A percentile compares a stretch with the other conserved stretches of the same genome.
Conservation (phyloP, 129 eudicot genomes). For the Escallonia rubra region DNA sequence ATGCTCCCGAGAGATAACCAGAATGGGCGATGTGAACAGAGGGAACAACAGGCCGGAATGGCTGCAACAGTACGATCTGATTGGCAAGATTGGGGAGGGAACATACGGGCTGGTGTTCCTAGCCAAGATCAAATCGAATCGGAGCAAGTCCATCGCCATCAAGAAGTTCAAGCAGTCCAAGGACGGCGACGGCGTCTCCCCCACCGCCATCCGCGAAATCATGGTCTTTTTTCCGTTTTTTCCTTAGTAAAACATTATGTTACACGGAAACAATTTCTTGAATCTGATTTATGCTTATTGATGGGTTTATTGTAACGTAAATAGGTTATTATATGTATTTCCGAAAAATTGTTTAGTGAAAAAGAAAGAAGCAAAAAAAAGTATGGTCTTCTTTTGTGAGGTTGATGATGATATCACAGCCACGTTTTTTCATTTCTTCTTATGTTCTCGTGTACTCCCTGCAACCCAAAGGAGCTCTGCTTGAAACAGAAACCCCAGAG, state of each 20-base stretch:
- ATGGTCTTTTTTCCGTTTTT: slow-evolving; percentile 43
- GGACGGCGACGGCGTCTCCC: slow-evolving; percentile 96
- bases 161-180: slow-evolving; percentile 97
- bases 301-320: too few relatives aligned
- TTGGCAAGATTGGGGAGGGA: slow-evolving; percentile 95
- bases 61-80: slow-evolving; percentile 91
- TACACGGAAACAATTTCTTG: too few relatives aligned
- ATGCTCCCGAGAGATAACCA: too few relatives aligned
- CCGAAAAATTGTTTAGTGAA: too few relatives aligned
- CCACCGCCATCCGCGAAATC: slow-evolving; percentile 96
- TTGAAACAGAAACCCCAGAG: neutral
- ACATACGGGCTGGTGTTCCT: slow-evolving; percentile 89
- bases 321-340: too few relatives aligned
- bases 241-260: neutral
- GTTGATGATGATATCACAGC: too few relatives aligned
- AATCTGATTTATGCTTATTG: too few relatives aligned
- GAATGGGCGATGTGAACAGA: slow-evolving; percentile 17
- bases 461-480: neutral
- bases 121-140: slow-evolving; percentile 74
- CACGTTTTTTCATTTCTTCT: neutral
- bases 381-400: too few relatives aligned
- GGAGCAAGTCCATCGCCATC: slow-evolving; percentile 84
- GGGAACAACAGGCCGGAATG: slow-evolving; percentile 74
- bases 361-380: neutral
- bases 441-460: neutral